A percentile compares a stretch with the other conserved stretches of the same genome.
Evolutionary conservation across 169 alveolate species (phyloP).

Genomic region (Besnoitia besnoiti): DNA sequence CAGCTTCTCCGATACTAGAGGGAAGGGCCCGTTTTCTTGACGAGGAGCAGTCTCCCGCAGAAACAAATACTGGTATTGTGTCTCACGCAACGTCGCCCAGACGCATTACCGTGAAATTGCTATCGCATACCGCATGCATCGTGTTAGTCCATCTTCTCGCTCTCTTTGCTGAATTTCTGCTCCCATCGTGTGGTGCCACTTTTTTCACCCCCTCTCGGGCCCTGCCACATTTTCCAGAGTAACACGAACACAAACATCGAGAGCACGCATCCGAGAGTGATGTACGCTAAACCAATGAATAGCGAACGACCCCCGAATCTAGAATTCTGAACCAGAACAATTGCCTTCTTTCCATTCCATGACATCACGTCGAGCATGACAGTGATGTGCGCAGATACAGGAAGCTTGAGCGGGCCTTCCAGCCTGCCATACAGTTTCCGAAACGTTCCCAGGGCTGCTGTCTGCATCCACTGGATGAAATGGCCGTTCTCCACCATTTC

Average conservation of each 20-base stretch:
- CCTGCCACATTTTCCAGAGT: conserved; percentile 27
- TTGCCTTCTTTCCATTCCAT: conserved; percentile 56
- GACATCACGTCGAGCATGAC: conserved; percentile 34
- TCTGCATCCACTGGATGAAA: conserved; percentile 64
- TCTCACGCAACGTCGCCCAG: too few relatives aligned
- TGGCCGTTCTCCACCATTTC: conserved; percentile 59
- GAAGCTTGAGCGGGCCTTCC: conserved; percentile 55
- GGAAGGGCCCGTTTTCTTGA: too few relatives aligned
- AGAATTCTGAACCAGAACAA: conserved; percentile 21
- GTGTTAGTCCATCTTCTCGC: too few relatives aligned
- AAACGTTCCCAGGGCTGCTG: conserved; percentile 41
- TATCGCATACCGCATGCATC: too few relatives aligned
- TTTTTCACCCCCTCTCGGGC: background rate
- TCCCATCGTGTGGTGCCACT: too few relatives aligned
- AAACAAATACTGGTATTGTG: too few relatives aligned
- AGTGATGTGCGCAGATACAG: conserved; percentile 35
- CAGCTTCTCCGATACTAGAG: too few relatives aligned
- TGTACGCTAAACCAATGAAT: conserved; percentile 10
- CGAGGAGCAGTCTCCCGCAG: too few relatives aligned
- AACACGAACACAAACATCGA: background rate
- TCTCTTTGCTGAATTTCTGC: too few relatives aligned
- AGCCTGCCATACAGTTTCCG: conserved; percentile 57
- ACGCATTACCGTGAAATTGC: too few relatives aligned
- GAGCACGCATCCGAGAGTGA: conserved; percentile 28
- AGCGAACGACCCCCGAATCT: conserved; percentile 31